phyloP scores from a whole-genome alignment of 441 rosid species.

The Dalechampia spathulata region DNA sequence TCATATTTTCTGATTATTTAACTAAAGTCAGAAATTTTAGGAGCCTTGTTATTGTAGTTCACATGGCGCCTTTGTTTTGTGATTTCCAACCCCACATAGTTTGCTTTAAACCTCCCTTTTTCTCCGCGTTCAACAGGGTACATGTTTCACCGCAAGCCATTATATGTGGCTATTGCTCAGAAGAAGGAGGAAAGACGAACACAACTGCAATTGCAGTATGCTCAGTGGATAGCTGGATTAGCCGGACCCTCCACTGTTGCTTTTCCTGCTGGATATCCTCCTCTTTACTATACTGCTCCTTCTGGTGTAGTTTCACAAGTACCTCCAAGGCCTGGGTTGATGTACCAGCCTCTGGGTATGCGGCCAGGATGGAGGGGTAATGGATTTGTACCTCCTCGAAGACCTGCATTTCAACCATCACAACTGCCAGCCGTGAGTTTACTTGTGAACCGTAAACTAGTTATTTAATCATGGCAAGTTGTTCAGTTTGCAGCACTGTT shows the following conservation, averaged over 20 bases:
- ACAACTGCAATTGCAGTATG: slow-evolving; percentile 33
- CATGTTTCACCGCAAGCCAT: slow-evolving; percentile 31
- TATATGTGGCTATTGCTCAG: slow-evolving; percentile 71
- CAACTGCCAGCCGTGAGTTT: slow-evolving; percentile 44
- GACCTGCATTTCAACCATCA: slow-evolving; percentile 44
- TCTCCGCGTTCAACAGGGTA: slow-evolving; percentile 27
- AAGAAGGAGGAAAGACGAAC: slow-evolving; percentile 49
- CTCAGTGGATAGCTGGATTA: slow-evolving; percentile 17
- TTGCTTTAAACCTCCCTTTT: background rate
- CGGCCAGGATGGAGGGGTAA: slow-evolving; percentile 56
- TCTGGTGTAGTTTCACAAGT: slow-evolving; percentile 41
- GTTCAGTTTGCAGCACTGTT: too few species aligned
- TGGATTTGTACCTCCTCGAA: slow-evolving; percentile 37
- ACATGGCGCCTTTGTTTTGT: background rate
- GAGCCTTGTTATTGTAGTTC: background rate
- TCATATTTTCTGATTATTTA: background rate
- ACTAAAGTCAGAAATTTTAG: background rate
- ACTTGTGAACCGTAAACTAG: too few species aligned
- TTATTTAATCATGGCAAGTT: too few species aligned
- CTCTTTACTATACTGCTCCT: slow-evolving; percentile 49
- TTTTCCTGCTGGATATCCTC: slow-evolving; percentile 51
- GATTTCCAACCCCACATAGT: background rate
- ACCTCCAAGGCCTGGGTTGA: slow-evolving; percentile 35
- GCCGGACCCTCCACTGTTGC: slow-evolving; percentile 26
- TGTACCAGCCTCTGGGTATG: slow-evolving; percentile 53